A percentile compares a stretch with the other conserved stretches of the same genome.
These are phyloP conservation scores for Sporothrix pseudoabietina DNA, from an alignment of 2,329 filamentous ascomycete genomes.

Conservation along the genomic window DNA sequence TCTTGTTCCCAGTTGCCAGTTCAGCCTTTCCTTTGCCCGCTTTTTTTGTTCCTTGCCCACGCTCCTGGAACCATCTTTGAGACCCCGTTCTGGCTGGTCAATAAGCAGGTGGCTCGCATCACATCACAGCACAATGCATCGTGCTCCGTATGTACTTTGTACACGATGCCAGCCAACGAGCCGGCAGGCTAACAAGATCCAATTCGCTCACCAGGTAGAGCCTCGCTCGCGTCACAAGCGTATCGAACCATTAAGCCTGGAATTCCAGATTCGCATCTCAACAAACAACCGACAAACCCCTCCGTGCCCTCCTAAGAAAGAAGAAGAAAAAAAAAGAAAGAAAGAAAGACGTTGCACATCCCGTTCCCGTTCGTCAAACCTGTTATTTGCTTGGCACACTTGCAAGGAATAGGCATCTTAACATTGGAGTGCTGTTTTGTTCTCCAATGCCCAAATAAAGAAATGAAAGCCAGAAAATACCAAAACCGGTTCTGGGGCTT, in stretches of 20 bases:
- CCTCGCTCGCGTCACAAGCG: neutral
- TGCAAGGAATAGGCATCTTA: neutral
- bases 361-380: neutral
- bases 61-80: neutral
- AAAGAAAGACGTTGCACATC: neutral
- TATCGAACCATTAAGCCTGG: neutral
- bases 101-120: neutral
- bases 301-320: too few species aligned
- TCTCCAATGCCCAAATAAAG: neutral
- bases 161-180: neutral
- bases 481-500: neutral
- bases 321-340: too few species aligned
- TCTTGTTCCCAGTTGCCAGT: neutral
- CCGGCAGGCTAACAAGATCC: neutral
- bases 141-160: neutral
- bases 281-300: too few species aligned
- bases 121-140: neutral
- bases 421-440: neutral
- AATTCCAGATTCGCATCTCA: neutral
- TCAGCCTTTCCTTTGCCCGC: neutral
- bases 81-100: neutral
- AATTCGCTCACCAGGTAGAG: neutral
- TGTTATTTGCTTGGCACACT: constrained; percentile 5
- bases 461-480: neutral
- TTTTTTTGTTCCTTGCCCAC: neutral